These are phyloP conservation scores for Apophysomyces sp. DNA, from an alignment of 371 early-diverging fungal species.

Conservation along the genomic window DNA sequence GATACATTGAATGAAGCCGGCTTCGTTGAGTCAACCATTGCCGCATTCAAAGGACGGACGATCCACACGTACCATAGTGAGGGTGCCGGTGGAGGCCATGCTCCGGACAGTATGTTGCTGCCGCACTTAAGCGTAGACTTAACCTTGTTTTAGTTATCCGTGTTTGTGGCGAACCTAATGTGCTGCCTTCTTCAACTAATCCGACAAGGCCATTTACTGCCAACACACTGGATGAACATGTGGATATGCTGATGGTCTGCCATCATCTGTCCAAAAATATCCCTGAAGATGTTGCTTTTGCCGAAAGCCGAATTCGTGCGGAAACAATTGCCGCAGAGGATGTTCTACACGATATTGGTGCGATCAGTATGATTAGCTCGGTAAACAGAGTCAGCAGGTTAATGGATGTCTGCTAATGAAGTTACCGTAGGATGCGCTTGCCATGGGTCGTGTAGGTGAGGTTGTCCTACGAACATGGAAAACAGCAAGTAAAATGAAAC, in stretches of 20 bases:
- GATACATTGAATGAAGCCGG: conserved; percentile 95
- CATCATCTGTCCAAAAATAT: conserved; percentile 90
- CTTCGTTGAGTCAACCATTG: conserved; percentile 88
- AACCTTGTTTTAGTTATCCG: conserved; percentile 56
- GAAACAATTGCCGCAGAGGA: conserved; percentile 97
- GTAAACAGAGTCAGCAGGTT: not conserved
- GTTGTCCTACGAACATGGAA: conserved; percentile 91
- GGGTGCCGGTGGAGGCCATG: conserved; percentile 97
- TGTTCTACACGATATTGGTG: conserved; percentile 88
- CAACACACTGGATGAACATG: conserved; percentile 95
- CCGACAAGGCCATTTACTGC: conserved; percentile 90
- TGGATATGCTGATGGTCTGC: conserved; percentile 98
- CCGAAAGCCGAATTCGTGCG: conserved; percentile 91
- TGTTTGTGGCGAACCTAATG: conserved; percentile 80
- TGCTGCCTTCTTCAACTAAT: conserved; percentile 91
- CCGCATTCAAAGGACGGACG: conserved; percentile 84
- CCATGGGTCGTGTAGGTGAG: conserved; percentile 95
- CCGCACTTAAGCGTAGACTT: not conserved
- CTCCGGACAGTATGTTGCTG: conserved; percentile 68
- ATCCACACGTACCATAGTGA: conserved; percentile 95
- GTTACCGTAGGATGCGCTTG: conserved; percentile 67
- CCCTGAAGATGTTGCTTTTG: conserved; percentile 95
- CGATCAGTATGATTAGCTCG: conserved; percentile 87
- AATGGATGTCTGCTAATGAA: not conserved
- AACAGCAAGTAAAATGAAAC: conserved; percentile 91